Evolutionary conservation across 768 basidiomycete genomes (phyloP), one percentile per base, ranked within the genome.

Genomic region (Collybia sordida): DNA sequence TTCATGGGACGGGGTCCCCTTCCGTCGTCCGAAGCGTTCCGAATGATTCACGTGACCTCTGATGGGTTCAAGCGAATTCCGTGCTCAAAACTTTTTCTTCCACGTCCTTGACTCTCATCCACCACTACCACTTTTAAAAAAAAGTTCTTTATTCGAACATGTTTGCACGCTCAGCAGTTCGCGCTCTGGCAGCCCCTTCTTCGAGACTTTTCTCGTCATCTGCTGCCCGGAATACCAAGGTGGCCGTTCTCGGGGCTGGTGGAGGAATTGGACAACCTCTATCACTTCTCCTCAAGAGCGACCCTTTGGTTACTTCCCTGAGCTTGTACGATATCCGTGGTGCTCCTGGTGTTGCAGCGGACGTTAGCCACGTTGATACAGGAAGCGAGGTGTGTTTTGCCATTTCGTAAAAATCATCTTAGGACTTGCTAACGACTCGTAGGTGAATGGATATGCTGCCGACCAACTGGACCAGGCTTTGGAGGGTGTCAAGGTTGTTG

Each of bases 261-360:
- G 96, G 96, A 80, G 96, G 96, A 71, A 98, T 98, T 69, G 96
- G 96, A 68, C 96, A 98, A 72, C 95, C 96, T 64, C 77, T 98
- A 62, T 96, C 93, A 42, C 75, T 98, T 57, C 80, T 97, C 57
- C 85, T 98, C 68, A 98, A 98, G 80, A 82, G 75, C 58, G 90
- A 99, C 78, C 93, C 93, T 37, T 75, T 94, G 59, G 90, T 97
- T 67, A 83, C 83, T 47, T 82, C 86, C 55, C 74, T 98, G 64
- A 88, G 80, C 66, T 77, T 98, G 57, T 98, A 93, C 74, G 94
- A 96, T 78, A 94, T 96, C 65, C 89, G 93, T 64, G 92, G 93
- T 60, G 92, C 94, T 31, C 88, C 91, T 54, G 97, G 97, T 77
- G 96, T 99, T 50, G 96, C 95, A 55, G 93, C 95, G 35, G 97